Conservation (phyloP, 2,329 filamentous ascomycete genomes). For the Gremmenia infestans region DNA sequence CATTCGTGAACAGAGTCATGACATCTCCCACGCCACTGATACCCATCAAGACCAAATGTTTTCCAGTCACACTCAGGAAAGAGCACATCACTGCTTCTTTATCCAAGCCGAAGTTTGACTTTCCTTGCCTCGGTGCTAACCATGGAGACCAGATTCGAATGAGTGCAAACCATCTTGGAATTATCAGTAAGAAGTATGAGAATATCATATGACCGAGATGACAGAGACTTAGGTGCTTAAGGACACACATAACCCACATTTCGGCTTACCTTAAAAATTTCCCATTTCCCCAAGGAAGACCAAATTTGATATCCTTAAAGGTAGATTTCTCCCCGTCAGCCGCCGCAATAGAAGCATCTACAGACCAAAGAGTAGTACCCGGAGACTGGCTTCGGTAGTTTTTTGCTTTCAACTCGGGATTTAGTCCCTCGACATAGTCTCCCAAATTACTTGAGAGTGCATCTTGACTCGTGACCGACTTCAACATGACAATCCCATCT, state of each 20-base stretch:
- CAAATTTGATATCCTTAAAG: conserved; percentile 36
- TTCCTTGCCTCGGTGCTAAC: conserved; percentile 84
- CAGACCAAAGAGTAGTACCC: conserved; percentile 64
- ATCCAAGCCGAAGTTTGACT: conserved; percentile 58
- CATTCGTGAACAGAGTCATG: conserved; percentile 63
- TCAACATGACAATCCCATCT: conserved; percentile 60
- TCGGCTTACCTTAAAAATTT: conserved; percentile 28
- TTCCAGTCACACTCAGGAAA: conserved; percentile 67
- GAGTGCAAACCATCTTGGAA: conserved; percentile 69
- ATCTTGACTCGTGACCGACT: conserved; percentile 30
- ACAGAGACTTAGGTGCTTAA: neutral
- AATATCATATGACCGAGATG: neutral
- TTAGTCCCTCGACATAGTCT: conserved; percentile 53
- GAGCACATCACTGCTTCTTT: conserved; percentile 75
- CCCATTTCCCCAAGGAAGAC: conserved; percentile 30
- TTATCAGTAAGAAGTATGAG: conserved; percentile 9
- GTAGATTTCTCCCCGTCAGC: conserved; percentile 55
- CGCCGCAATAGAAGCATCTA: conserved; percentile 51
- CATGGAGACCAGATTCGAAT: conserved; percentile 77
- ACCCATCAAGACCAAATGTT: conserved; percentile 72
- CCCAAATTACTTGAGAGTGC: conserved; percentile 24
- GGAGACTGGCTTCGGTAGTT: conserved; percentile 60
- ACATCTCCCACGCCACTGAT: conserved; percentile 70
- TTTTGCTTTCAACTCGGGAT: conserved; percentile 49
- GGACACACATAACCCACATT: neutral